Percentiles rank a stretch among this genome's conserved stretches.
Evolutionary conservation across 169 alveolate genomes (phyloP).

Genomic region (Babesia caballi): DNA sequence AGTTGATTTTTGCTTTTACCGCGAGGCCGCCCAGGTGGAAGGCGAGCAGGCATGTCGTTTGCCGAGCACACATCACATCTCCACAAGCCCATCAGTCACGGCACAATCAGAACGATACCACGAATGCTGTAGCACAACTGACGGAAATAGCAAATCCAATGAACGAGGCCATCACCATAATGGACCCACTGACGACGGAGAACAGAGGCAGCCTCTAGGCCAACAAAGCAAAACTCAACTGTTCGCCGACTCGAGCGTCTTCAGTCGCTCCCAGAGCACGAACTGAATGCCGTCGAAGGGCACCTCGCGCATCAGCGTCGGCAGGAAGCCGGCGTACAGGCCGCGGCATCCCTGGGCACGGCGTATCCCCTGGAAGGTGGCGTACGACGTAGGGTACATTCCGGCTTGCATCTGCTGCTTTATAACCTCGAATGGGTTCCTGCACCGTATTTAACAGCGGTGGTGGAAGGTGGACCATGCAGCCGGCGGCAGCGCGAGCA

Average conservation of each 20-base stretch:
- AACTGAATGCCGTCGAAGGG: constrained; percentile 89
- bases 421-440: constrained; percentile 90
- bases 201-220: not conserved
- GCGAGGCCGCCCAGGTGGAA: too few species aligned
- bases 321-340: constrained; percentile 81
- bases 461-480: not conserved
- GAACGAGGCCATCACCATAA: too few species aligned
- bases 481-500: not conserved
- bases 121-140: too few species aligned
- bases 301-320: constrained; percentile 84
- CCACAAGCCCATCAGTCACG: too few species aligned
- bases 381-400: constrained; percentile 64
- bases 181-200: too few species aligned
- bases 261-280: constrained; percentile 83
- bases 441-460: too few species aligned
- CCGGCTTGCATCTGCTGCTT: constrained; percentile 89
- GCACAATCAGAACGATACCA: too few species aligned
- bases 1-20: too few species aligned
- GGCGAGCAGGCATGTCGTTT: too few species aligned
- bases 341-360: constrained; percentile 79
- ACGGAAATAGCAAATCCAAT: too few species aligned
- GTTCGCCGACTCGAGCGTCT: constrained; percentile 53
- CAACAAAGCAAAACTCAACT: not conserved
- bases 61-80: too few species aligned
- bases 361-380: constrained; percentile 70